phyloP scores from a whole-genome alignment of 2,329 filamentous ascomycete species.

The Rutstroemia sydowiana region DNA sequence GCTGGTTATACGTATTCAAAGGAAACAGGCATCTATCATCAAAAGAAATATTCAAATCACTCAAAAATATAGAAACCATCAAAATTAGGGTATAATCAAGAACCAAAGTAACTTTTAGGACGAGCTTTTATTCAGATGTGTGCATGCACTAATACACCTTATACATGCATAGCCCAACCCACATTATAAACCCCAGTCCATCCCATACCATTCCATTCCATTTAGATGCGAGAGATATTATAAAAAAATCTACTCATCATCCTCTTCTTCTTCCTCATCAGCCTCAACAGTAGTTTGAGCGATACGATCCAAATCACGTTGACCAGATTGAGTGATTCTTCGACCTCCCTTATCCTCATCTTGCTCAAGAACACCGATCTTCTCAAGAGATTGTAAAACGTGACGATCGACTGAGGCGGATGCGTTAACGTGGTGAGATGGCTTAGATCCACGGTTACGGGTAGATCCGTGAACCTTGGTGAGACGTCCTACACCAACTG shows the following conservation, averaged over 20 bases:
- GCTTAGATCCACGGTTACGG: slow-evolving; percentile 93
- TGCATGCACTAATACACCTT: slow-evolving; percentile 8
- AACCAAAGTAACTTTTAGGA: slow-evolving; percentile 7
- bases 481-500: slow-evolving; percentile 94
- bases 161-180: slow-evolving; percentile 20
- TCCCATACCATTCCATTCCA: too few relatives aligned
- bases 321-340: slow-evolving; percentile 94
- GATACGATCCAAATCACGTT: slow-evolving; percentile 98
- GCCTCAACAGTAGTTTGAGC: slow-evolving; percentile 73
- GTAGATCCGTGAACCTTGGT: slow-evolving; percentile 92
- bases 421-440: slow-evolving; percentile 92
- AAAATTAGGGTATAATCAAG: slow-evolving; percentile 7
- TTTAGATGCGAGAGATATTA: slow-evolving; percentile 4
- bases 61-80: too few relatives aligned
- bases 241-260: slow-evolving; percentile 55
- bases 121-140: slow-evolving; percentile 10
- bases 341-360: slow-evolving; percentile 98
- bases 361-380: slow-evolving; percentile 96
- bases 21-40: too few relatives aligned
- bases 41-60: too few relatives aligned
- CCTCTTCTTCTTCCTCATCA: slow-evolving; percentile 54
- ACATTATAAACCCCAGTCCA: slow-evolving; percentile 15
- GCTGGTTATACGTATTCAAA: too few relatives aligned
- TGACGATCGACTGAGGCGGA: slow-evolving; percentile 95
- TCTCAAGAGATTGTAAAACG: slow-evolving; percentile 94